Conservation (phyloP, 2,329 filamentous ascomycete species). For the Ascochyta pisi region DNA sequence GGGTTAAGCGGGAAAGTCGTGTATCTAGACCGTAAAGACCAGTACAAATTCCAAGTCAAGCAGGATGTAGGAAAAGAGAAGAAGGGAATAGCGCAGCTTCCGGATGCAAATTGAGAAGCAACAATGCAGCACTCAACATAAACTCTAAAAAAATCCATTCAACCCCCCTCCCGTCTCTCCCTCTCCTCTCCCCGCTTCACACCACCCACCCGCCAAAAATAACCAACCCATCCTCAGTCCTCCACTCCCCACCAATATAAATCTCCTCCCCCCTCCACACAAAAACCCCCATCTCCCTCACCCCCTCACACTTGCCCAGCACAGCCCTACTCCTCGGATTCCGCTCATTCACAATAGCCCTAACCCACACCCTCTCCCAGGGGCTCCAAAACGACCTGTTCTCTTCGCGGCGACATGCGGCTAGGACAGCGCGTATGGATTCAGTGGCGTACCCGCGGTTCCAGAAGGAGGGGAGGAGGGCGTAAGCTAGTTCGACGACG, state of each 20-base stretch:
- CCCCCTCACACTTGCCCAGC: slow-evolving; percentile 37
- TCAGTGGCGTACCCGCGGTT: slow-evolving; percentile 27
- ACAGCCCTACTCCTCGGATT: slow-evolving; percentile 40
- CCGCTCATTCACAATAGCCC: slow-evolving; percentile 38
- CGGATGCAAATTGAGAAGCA: background rate
- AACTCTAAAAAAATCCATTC: background rate
- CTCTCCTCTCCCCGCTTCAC: background rate
- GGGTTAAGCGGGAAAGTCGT: slow-evolving; percentile 63
- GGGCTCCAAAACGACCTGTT: slow-evolving; percentile 25
- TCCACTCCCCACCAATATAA: slow-evolving; percentile 32
- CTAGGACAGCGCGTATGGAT: slow-evolving; percentile 30
- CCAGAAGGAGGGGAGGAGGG: slow-evolving; percentile 28
- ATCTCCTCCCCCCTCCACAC: slow-evolving; percentile 30
- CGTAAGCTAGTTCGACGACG: slow-evolving; percentile 28
- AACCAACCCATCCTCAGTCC: slow-evolving; percentile 24
- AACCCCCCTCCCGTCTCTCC: background rate
- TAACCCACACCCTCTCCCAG: slow-evolving; percentile 36
- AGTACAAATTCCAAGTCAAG: slow-evolving; percentile 62
- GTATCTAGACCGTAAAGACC: slow-evolving; percentile 66
- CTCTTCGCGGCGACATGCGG: slow-evolving; percentile 16
- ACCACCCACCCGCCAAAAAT: slow-evolving; percentile 25
- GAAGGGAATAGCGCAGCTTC: slow-evolving; percentile 5
- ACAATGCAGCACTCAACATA: too few relatives aligned
- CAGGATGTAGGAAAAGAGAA: slow-evolving; percentile 6
- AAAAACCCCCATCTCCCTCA: slow-evolving; percentile 35